phyloP scores from a whole-genome alignment of 441 rosid species.

The Melastoma candidum region DNA sequence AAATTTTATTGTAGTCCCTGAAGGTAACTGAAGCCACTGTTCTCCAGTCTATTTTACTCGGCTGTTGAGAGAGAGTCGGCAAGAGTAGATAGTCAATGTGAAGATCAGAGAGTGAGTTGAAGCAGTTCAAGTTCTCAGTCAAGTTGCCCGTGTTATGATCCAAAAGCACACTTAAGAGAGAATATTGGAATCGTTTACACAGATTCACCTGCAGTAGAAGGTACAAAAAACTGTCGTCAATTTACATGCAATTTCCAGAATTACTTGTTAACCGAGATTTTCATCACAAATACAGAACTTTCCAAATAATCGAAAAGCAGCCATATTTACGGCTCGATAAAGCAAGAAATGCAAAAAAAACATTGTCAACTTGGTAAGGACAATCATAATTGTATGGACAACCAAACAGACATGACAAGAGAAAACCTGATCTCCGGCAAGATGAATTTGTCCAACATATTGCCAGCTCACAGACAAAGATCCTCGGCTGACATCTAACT shows the following conservation, averaged over 20 bases:
- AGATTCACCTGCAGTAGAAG: slow-evolving; percentile 35
- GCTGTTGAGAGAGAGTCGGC: slow-evolving; percentile 27
- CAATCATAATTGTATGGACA: neutral
- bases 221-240: neutral
- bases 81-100: slow-evolving; percentile 59
- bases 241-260: slow-evolving; percentile 5
- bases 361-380: too few relatives aligned
- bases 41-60: slow-evolving; percentile 44
- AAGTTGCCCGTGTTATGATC: slow-evolving; percentile 30
- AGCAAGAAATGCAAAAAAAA: too few relatives aligned
- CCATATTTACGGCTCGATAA: too few relatives aligned
- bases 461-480: slow-evolving; percentile 32
- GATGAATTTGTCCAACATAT: slow-evolving; percentile 35
- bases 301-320: too few relatives aligned
- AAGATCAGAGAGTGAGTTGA: slow-evolving; percentile 16
- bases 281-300: too few relatives aligned
- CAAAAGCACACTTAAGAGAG: slow-evolving; percentile 51
- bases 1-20: neutral
- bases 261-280: neutral
- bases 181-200: slow-evolving; percentile 60
- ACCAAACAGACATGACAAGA: neutral
- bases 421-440: slow-evolving; percentile 14
- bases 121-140: slow-evolving; percentile 24
- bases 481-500: slow-evolving; percentile 53
- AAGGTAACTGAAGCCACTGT: slow-evolving; percentile 31